phyloP scores from a whole-genome alignment of 2,329 filamentous ascomycete species.

The Claviceps arundinis region DNA sequence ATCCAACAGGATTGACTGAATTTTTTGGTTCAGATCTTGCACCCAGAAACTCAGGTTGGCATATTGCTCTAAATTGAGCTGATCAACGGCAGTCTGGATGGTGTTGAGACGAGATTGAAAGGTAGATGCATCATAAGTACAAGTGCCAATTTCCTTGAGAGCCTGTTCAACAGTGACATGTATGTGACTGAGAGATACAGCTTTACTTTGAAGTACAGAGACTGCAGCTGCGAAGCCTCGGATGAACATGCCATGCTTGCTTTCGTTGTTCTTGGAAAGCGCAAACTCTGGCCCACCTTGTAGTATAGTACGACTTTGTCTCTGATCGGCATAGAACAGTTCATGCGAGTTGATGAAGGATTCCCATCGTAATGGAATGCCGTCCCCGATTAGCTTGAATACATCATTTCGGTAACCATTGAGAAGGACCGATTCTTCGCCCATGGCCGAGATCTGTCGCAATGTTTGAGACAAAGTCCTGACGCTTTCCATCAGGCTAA shows the following conservation, averaged over 20 bases:
- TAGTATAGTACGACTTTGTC: conserved; percentile 31
- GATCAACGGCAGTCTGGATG: conserved; percentile 87
- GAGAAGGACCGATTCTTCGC: conserved; percentile 73
- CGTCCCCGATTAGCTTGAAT: conserved; percentile 69
- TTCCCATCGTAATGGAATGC: conserved; percentile 87
- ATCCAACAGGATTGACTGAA: conserved; percentile 66
- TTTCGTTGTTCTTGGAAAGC: conserved; percentile 51
- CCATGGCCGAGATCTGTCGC: conserved; percentile 72
- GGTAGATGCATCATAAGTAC: conserved; percentile 65
- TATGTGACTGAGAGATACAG: conserved; percentile 62
- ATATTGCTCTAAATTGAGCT: conserved; percentile 91
- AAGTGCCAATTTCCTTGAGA: conserved; percentile 69
- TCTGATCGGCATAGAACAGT: conserved; percentile 48
- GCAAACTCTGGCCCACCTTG: conserved; percentile 26
- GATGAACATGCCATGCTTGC: conserved; percentile 93
- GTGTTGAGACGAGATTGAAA: conserved; percentile 72
- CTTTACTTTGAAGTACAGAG: conserved; percentile 79
- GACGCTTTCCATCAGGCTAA: conserved; percentile 98
- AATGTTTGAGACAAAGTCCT: conserved; percentile 82
- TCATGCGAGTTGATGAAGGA: conserved; percentile 97
- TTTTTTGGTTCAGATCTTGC: conserved; percentile 68
- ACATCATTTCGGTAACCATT: conserved; percentile 89
- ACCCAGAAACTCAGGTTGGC: conserved; percentile 91
- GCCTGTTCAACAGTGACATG: conserved; percentile 73
- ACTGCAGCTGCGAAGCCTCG: conserved; percentile 83